phyloP scores from a whole-genome alignment of 1,139 yeast genomes.

The Sugiyamaella sp. region DNA sequence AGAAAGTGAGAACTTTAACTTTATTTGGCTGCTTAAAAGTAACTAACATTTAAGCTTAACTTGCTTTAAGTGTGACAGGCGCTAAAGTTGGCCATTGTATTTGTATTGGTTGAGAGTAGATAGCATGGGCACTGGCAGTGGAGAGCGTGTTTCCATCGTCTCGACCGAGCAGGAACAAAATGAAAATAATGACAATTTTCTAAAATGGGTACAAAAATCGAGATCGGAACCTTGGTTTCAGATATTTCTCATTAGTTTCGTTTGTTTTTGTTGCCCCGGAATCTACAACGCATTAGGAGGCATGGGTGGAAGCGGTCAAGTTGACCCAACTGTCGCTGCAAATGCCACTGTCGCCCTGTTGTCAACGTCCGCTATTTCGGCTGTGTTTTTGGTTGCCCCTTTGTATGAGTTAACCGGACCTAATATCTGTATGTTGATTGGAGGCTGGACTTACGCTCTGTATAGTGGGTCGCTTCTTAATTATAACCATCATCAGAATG shows the following conservation, averaged over 20 bases:
- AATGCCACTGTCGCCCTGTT: conserved; percentile 49
- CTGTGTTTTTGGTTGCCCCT: conserved; percentile 64
- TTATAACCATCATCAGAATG: conserved; percentile 52
- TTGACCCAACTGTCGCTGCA: conserved; percentile 49
- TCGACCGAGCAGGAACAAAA: not conserved
- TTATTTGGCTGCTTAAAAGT: not conserved
- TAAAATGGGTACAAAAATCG: not conserved
- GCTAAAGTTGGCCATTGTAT: no score
- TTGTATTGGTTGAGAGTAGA: no score
- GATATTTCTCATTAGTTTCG: conserved; percentile 36
- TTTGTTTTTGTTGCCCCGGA: conserved; percentile 47
- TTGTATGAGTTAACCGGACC: conserved; percentile 59
- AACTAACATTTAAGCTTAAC: not conserved
- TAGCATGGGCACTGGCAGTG: not conserved
- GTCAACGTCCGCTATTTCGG: conserved; percentile 51
- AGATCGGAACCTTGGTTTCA: conserved; percentile 33
- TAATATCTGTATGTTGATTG: conserved; percentile 52
- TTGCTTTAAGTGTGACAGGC: no score
- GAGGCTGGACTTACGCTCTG: conserved; percentile 60
- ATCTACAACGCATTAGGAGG: conserved; percentile 60
- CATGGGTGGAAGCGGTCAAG: conserved; percentile 55
- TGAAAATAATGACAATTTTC: no score
- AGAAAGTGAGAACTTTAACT: no score
- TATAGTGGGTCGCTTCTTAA: conserved; percentile 59
- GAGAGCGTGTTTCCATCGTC: not conserved